A percentile compares a stretch with the other conserved stretches of the same genome.
Evolutionary conservation across 2,329 filamentous ascomycete genomes (phyloP).

Genomic region (Talaromyces sp.): DNA sequence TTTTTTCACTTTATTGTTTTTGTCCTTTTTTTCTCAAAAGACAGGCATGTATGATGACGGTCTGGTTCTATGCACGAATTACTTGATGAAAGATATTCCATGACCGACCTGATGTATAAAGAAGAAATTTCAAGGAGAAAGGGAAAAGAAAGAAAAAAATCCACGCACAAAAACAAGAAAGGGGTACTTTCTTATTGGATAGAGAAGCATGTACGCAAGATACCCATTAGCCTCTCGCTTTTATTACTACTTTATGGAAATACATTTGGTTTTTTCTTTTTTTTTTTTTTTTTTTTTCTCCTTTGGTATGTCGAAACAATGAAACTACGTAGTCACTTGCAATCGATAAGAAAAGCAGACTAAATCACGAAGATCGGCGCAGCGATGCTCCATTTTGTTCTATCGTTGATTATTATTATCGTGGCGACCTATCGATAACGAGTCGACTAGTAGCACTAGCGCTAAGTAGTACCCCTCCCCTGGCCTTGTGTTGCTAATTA

Average conservation of each 20-base stretch:
- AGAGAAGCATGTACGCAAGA: conserved; percentile 12
- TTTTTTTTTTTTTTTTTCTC: background rate
- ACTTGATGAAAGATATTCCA: background rate
- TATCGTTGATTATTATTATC: background rate
- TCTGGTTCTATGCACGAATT: background rate
- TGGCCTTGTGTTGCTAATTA: background rate
- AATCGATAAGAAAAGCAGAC: background rate
- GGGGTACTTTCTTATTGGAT: conserved; percentile 9
- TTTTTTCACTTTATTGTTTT: background rate
- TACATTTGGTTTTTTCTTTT: background rate
- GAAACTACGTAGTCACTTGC: background rate
- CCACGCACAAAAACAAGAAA: background rate
- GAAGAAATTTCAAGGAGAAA: background rate
- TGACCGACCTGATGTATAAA: background rate
- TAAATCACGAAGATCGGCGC: background rate
- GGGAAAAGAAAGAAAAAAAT: background rate
- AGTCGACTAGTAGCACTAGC: background rate
- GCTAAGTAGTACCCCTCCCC: no score
- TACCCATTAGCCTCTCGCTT: conserved; percentile 11
- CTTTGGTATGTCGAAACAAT: background rate
- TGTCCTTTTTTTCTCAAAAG: background rate
- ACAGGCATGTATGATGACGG: background rate
- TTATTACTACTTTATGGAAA: background rate
- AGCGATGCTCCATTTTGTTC: background rate
- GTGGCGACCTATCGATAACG: background rate